Evolutionary conservation across 176 grass and related monocot species (phyloP), one percentile per base, ranked within the genome.

Genomic region (Rhynchospora pubera): DNA sequence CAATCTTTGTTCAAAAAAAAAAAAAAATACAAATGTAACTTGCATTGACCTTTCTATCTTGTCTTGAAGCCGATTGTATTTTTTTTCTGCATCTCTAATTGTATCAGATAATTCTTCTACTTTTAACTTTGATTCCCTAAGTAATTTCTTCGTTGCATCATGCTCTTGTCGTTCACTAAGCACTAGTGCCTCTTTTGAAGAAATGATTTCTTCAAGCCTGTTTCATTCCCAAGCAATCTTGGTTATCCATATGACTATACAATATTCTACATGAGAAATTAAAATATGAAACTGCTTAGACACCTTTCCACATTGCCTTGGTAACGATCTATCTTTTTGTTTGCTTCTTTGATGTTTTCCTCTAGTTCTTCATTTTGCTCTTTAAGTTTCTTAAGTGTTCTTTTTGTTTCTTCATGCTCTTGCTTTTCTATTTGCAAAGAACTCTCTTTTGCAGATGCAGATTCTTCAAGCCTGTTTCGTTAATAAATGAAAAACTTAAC

Each of bases 351-450:
- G 71, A 75, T 24, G 15, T 30, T 75, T 53, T 75, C 71, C 71
- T 75, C 71, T 53, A 75, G 5, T 53, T 75, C 71, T 75, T 75
- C 71, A 75, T 75, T 75, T 75, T 53, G 45, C 48, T 75, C 47
- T 75, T 4, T 75, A 75, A 53, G 47, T 75, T 75, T 75, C 71
- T 55, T 75, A 75, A 53, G 11, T 24, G 28, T 5, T 7, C 52
- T 75, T 47, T 75, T 75, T 30, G 71, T 53, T 53, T 75, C 71
- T 26, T 75, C 71, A 75, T 52, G 22, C 21, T 75, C 71, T 52
- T 92, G 85, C 19, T 62, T 80, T 85, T 90, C 88, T n/a, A 77
- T 66, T 83, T 83, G 83, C 85, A 34, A 70, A 21, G 83, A 60
- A 50, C 50, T 84, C 62, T n/a, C 71, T 75, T 83, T 83, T 76